Evolutionary conservation across 2,329 filamentous ascomycete genomes (phyloP).

Genomic region (Cladophialophora chaetospira): DNA sequence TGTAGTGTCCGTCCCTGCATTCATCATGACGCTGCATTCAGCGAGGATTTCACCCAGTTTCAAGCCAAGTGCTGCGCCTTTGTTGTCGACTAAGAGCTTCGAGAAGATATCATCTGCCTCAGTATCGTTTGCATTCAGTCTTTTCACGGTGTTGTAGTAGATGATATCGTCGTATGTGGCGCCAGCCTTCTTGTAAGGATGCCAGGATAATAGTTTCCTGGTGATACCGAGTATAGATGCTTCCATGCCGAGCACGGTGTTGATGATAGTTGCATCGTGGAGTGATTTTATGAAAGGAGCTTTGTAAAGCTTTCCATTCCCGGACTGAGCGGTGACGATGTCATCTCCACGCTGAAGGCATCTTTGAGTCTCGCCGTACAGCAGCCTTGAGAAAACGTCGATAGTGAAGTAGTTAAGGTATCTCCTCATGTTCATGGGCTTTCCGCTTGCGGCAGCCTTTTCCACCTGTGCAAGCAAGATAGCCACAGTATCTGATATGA

Average conservation of each 20-base stretch:
- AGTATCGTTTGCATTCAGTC: conserved; percentile 15
- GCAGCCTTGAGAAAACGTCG: conserved; percentile 19
- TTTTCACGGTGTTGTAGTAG: conserved; percentile 29
- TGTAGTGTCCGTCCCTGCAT: conserved; percentile 26
- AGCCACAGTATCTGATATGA: conserved; percentile 16
- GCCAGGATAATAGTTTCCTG: conserved; percentile 19
- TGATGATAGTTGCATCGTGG: conserved; percentile 27
- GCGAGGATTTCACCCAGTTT: conserved; percentile 21
- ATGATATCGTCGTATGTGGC: conserved; percentile 31
- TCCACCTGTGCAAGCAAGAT: conserved; percentile 16
- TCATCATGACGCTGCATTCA: conserved; percentile 26
- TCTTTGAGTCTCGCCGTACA: conserved; percentile 14
- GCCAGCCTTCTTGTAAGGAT: conserved; percentile 28
- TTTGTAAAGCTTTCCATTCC: conserved; percentile 25
- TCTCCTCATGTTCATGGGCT: conserved; percentile 22
- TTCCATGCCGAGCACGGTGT: conserved; percentile 30
- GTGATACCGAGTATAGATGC: conserved; percentile 25
- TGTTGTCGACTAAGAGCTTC: conserved; percentile 17
- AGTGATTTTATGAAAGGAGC: conserved; percentile 29
- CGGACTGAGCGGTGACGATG: conserved; percentile 19
- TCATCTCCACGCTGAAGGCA: conserved; percentile 24
- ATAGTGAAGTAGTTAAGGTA: conserved; percentile 31
- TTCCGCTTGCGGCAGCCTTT: neutral
- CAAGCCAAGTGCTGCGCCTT: conserved; percentile 12
- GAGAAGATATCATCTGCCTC: conserved; percentile 25